Conservation (phyloP, 2,329 filamentous ascomycete genomes). For the Cordyceps cicadae region DNA sequence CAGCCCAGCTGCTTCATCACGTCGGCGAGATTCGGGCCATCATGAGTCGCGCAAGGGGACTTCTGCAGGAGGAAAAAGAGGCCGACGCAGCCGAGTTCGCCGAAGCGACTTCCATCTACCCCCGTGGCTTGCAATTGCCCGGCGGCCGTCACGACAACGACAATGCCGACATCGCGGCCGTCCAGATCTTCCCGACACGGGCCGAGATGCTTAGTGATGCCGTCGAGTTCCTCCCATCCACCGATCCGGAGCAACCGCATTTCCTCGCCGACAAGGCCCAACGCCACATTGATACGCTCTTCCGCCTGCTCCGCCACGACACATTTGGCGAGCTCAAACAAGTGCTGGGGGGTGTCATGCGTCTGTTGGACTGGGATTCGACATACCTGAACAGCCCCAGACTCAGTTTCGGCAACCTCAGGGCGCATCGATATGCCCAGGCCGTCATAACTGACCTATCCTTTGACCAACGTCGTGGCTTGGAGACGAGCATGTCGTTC, state of each 20-base stretch:
- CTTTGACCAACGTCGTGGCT: not conserved
- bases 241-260: conserved; percentile 5
- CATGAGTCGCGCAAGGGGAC: conserved; percentile 2
- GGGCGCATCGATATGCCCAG: not conserved
- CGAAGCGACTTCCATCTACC: not conserved
- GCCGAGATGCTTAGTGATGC: not conserved
- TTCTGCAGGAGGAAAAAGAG: not conserved
- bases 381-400: not conserved
- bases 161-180: not conserved
- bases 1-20: not conserved
- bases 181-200: conserved; percentile 2
- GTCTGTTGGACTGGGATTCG: not conserved
- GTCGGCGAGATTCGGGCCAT: conserved; percentile 3
- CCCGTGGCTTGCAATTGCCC: not conserved
- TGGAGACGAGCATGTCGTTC: conserved; percentile 1
- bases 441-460: not conserved
- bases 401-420: conserved; percentile 2
- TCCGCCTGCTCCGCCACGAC: conserved; percentile 6
- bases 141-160: conserved; percentile 4
- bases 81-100: not conserved
- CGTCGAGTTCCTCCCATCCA: conserved; percentile 6
- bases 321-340: conserved; percentile 7
- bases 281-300: conserved; percentile 5
- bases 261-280: conserved; percentile 5
- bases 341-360: not conserved